Evolutionary conservation across 2,329 filamentous ascomycete genomes (phyloP).

Genomic region (Penicillium brevicompactum): DNA sequence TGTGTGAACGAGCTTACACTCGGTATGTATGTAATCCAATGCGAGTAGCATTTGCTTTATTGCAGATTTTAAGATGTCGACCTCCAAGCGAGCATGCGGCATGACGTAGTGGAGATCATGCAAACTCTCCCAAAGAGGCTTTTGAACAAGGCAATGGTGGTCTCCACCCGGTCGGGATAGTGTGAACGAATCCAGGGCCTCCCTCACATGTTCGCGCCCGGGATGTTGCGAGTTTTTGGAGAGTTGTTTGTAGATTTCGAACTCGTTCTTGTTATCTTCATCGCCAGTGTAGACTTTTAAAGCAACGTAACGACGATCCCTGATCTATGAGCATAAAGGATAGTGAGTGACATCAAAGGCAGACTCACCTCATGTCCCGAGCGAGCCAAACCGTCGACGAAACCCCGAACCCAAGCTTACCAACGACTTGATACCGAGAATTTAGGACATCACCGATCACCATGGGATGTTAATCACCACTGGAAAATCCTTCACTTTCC

Average conservation of each 20-base stretch:
- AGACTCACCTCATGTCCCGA: not conserved
- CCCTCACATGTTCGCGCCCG: slow-evolving; percentile 8
- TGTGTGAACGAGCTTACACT: slow-evolving; percentile 47
- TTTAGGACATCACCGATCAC: not conserved
- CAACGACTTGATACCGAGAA: not conserved
- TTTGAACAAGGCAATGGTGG: slow-evolving; percentile 39
- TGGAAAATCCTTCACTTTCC: not conserved
- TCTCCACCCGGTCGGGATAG: slow-evolving; percentile 26
- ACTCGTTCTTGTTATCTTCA: slow-evolving; percentile 2
- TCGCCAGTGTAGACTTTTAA: slow-evolving; percentile 9
- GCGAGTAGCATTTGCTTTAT: slow-evolving; percentile 12
- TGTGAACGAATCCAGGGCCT: slow-evolving; percentile 26
- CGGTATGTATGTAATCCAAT: slow-evolving; percentile 13
- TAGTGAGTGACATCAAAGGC: not conserved
- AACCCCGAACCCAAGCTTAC: not conserved
- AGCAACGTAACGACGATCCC: slow-evolving; percentile 6
- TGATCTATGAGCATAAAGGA: slow-evolving; percentile 41
- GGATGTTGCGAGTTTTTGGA: not conserved
- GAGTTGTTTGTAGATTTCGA: slow-evolving; percentile 1
- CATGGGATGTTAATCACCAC: not conserved
- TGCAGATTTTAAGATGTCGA: slow-evolving; percentile 7
- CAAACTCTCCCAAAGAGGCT: slow-evolving; percentile 39
- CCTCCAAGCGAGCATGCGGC: not conserved
- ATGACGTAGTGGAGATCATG: not conserved
- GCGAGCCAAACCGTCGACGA: not conserved